Conservation (phyloP, 768 basidiomycete genomes). For the Rubroboletus pulcherrimus region DNA sequence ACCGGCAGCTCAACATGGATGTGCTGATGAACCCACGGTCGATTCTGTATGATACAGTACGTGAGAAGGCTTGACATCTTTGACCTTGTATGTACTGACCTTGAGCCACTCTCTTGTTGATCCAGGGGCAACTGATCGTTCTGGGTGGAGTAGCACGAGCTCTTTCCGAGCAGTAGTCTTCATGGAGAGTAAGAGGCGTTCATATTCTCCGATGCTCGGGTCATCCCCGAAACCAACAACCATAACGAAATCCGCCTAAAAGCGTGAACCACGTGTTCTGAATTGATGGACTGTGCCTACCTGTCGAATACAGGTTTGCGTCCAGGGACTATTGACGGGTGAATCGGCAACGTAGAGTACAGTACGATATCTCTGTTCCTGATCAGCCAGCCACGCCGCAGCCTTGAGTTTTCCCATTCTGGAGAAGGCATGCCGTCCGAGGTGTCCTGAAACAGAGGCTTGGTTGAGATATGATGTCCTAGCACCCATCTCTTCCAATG, state of each 20-base stretch:
- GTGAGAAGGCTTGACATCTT: constrained; percentile 5
- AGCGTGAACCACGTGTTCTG: constrained; percentile 5
- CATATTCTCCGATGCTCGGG: constrained; percentile 88
- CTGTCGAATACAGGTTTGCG: constrained; percentile 95
- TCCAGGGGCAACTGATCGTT: constrained; percentile 82
- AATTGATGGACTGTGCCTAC: constrained; percentile 35
- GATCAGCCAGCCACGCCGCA: constrained; percentile 88
- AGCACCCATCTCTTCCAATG: constrained; percentile 91
- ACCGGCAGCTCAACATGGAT: constrained; percentile 91
- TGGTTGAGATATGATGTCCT: constrained; percentile 92
- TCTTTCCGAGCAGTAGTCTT: constrained; percentile 99
- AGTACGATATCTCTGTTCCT: constrained; percentile 88
- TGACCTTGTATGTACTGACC: constrained; percentile 38
- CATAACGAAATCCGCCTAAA: constrained; percentile 88
- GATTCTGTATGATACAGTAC: constrained; percentile 49
- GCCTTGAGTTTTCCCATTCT: constrained; percentile 97
- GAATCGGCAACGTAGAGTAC: constrained; percentile 97
- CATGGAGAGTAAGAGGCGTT: constrained; percentile 87
- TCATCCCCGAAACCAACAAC: constrained; percentile 94
- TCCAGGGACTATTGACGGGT: constrained; percentile 93
- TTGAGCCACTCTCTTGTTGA: constrained; percentile 96
- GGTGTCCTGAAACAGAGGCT: constrained; percentile 84
- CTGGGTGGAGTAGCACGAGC: constrained; percentile 88
- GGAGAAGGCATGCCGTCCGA: constrained; percentile 93
- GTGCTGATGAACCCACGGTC: constrained; percentile 95